Conservation (phyloP, 176 grass and related monocot species). For the Elaeis guineensis region DNA sequence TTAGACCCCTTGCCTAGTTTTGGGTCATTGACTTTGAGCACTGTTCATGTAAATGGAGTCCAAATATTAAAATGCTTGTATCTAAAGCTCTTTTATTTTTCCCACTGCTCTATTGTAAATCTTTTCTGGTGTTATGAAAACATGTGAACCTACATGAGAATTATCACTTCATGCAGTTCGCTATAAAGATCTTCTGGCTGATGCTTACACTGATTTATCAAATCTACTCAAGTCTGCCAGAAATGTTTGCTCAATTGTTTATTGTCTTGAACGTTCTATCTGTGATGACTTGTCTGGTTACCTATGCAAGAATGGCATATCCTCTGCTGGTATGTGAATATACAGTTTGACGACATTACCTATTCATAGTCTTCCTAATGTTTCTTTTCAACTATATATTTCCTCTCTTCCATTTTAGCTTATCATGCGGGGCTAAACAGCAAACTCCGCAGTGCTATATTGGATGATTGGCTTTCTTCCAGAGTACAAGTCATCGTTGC, state of each 20-base stretch:
- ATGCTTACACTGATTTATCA: conserved; percentile 66
- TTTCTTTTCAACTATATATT: conserved; percentile 4
- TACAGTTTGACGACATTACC: too few relatives aligned
- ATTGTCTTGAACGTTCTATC: conserved; percentile 80
- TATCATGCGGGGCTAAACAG: conserved; percentile 87
- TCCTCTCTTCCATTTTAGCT: conserved; percentile 43
- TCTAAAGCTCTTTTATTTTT: neutral
- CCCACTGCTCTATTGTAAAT: neutral
- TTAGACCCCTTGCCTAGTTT: neutral
- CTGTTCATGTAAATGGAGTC: too few relatives aligned
- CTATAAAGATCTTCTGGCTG: conserved; percentile 92
- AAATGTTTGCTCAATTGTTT: conserved; percentile 86
- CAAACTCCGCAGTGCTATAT: conserved; percentile 64
- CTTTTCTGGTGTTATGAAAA: neutral
- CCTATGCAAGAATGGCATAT: conserved; percentile 60
- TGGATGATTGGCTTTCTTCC: conserved; percentile 87
- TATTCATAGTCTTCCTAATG: too few relatives aligned
- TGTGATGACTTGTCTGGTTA: conserved; percentile 76
- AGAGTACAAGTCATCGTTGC: conserved; percentile 90
- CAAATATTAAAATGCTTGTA: too few relatives aligned
- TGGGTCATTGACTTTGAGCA: conserved; percentile 9
- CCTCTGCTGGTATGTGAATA: conserved; percentile 54
- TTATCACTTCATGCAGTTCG: conserved; percentile 55
- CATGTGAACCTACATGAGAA: conserved; percentile 14
- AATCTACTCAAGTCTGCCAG: conserved; percentile 70